A percentile compares a stretch with the other conserved stretches of the same genome.
These are phyloP conservation scores for Pichia scutulata DNA, from an alignment of 805 yeast genomes.

Conservation along the genomic window DNA sequence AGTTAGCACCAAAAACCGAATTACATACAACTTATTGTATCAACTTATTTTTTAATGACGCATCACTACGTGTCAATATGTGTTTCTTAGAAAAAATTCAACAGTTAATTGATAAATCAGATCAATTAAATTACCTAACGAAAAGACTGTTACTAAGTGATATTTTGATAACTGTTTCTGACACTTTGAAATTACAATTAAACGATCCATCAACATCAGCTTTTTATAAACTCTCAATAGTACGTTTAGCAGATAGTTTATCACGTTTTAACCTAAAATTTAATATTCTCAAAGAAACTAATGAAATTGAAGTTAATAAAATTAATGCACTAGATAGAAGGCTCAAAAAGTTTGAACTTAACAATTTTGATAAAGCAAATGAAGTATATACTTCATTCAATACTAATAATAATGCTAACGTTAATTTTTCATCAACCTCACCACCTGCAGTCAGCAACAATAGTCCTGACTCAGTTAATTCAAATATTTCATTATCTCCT, in stretches of 20 bases:
- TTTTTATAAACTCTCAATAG: constrained; percentile 2
- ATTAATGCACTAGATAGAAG: background rate
- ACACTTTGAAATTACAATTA: background rate
- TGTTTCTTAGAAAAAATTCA: background rate
- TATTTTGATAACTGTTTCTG: background rate
- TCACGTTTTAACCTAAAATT: background rate
- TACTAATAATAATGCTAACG: background rate
- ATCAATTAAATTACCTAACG: background rate
- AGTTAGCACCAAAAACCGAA: background rate
- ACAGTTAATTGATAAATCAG: background rate
- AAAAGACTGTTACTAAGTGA: background rate
- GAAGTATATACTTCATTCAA: too few species aligned
- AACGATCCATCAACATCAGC: background rate
- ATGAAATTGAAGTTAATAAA: background rate
- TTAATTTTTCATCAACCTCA: background rate
- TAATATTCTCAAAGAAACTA: background rate
- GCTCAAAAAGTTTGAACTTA: background rate
- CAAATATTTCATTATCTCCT: background rate
- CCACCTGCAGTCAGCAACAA: background rate
- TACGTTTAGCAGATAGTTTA: background rate
- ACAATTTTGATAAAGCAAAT: background rate
- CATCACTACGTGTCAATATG: background rate
- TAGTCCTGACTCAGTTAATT: background rate
- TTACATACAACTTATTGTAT: background rate
- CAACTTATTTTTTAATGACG: constrained; percentile 4